Conservation (phyloP, 441 rosid genomes). For the Jatropha multifida region DNA sequence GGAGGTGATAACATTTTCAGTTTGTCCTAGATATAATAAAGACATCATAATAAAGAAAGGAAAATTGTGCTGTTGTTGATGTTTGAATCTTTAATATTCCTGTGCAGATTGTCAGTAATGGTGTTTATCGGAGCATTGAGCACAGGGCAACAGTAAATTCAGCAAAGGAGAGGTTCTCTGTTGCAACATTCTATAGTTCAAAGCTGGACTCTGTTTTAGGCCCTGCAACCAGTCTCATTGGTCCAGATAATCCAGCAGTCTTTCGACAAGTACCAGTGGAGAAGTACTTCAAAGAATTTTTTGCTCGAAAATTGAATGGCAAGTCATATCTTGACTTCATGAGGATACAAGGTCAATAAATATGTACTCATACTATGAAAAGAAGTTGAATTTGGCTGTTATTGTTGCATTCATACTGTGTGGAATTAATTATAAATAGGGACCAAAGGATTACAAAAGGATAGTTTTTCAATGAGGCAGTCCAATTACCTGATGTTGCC, state of each 20-base stretch:
- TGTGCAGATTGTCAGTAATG: conserved; percentile 44
- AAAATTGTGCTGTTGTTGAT: not conserved
- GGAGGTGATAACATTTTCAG: conserved; percentile 28
- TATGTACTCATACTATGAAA: not conserved
- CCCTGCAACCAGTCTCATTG: conserved; percentile 36
- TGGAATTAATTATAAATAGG: too few relatives aligned
- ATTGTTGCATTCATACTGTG: too few relatives aligned
- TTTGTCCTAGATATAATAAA: not conserved
- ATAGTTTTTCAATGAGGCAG: too few relatives aligned
- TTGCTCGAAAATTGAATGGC: conserved; percentile 36
- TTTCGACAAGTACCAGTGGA: conserved; percentile 33
- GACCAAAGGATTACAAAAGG: too few relatives aligned
- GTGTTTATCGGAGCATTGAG: conserved; percentile 44
- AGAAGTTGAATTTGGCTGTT: not conserved
- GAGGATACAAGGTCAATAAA: conserved; percentile 21
- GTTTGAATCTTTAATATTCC: not conserved
- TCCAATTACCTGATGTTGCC: too few relatives aligned
- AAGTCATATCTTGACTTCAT: conserved; percentile 40
- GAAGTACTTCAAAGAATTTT: conserved; percentile 41
- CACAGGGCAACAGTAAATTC: conserved; percentile 40
- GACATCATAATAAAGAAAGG: too few relatives aligned
- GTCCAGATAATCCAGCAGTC: conserved; percentile 24
- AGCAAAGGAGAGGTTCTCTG: conserved; percentile 35
- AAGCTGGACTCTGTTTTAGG: conserved; percentile 36
- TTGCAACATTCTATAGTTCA: conserved; percentile 41